phyloP scores from a whole-genome alignment of 2,329 filamentous ascomycete species.

The Colletotrichum agaves region DNA sequence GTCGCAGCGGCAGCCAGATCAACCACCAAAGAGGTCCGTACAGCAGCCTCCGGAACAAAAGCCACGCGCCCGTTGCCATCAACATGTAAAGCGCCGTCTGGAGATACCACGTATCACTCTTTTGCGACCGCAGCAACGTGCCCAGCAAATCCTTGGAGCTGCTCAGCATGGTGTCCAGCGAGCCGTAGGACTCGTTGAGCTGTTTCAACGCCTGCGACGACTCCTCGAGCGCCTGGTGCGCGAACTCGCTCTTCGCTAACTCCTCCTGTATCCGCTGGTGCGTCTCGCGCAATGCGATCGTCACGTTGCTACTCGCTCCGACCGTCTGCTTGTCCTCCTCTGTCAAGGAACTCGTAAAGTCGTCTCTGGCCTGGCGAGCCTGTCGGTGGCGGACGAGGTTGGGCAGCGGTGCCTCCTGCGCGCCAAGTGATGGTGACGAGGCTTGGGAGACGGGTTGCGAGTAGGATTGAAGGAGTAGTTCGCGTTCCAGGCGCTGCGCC shows the following conservation, averaged over 20 bases:
- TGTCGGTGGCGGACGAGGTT: constrained; percentile 42
- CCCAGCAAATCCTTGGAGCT: constrained; percentile 80
- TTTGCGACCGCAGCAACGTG: constrained; percentile 85
- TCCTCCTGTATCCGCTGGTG: constrained; percentile 89
- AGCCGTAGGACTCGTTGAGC: constrained; percentile 83
- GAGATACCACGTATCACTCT: constrained; percentile 98
- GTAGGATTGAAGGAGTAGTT: constrained; percentile 77
- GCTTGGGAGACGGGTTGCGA: constrained; percentile 54
- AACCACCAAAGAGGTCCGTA: constrained; percentile 95
- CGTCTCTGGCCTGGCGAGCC: constrained; percentile 41
- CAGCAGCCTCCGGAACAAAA: constrained; percentile 83
- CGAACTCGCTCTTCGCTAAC: constrained; percentile 87
- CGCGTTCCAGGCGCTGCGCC: constrained; percentile 80
- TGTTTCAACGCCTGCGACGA: constrained; percentile 84
- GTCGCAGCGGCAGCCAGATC: constrained; percentile 81
- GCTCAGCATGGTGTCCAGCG: constrained; percentile 80
- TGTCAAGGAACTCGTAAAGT: constrained; percentile 51
- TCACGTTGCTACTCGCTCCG: constrained; percentile 84
- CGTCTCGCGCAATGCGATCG: constrained; percentile 82
- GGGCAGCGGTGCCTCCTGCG: constrained; percentile 37
- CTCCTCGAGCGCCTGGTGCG: constrained; percentile 86
- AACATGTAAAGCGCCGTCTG: constrained; percentile 90
- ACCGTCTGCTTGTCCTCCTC: constrained; percentile 79
- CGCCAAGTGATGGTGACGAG: constrained; percentile 43
- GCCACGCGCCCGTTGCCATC: constrained; percentile 80